Conservation (phyloP, 139 green algal species). For the Edaphochlamys debaryana region DNA sequence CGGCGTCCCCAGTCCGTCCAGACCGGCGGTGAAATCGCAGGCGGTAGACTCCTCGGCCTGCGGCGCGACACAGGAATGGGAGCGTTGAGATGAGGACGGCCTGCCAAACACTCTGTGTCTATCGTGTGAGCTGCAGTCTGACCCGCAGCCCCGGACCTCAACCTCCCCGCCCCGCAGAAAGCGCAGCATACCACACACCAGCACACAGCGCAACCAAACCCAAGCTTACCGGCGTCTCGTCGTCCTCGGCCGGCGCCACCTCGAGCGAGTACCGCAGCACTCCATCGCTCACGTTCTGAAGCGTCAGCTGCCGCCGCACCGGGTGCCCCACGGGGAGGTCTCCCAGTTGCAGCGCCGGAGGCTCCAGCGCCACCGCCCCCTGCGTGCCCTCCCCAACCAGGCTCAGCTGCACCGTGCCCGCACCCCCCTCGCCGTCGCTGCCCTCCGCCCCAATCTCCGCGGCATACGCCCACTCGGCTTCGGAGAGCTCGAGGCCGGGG, state of each 20-base stretch:
- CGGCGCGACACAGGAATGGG: no score
- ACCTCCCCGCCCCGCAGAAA: no score
- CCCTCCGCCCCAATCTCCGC: neutral
- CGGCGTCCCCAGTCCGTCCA: conserved; percentile 1
- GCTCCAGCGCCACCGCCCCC: conserved; percentile 69
- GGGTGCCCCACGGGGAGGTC: conserved; percentile 63
- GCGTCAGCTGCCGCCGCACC: conserved; percentile 43
- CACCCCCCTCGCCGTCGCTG: neutral
- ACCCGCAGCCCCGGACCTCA: no score
- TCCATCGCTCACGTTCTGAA: conserved; percentile 76
- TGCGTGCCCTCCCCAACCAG: conserved; percentile 69
- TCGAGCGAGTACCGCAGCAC: conserved; percentile 69
- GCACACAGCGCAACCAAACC: no score
- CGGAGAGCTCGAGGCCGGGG: neutral
- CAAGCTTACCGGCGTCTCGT: conserved; percentile 37
- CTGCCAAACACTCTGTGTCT: no score
- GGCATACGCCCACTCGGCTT: neutral
- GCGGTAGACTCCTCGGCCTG: neutral
- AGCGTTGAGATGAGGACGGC: neutral
- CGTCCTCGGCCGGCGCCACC: conserved; percentile 57
- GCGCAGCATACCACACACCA: no score
- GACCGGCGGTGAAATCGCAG: conserved; percentile 23
- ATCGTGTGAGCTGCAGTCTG: no score
- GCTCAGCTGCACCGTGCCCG: conserved; percentile 37
- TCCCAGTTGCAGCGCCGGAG: conserved; percentile 59